Percentiles rank a stretch among this genome's conserved stretches.
Evolutionary conservation across 768 basidiomycete genomes (phyloP).

Genomic region (Leucosporidium creatinivorum): DNA sequence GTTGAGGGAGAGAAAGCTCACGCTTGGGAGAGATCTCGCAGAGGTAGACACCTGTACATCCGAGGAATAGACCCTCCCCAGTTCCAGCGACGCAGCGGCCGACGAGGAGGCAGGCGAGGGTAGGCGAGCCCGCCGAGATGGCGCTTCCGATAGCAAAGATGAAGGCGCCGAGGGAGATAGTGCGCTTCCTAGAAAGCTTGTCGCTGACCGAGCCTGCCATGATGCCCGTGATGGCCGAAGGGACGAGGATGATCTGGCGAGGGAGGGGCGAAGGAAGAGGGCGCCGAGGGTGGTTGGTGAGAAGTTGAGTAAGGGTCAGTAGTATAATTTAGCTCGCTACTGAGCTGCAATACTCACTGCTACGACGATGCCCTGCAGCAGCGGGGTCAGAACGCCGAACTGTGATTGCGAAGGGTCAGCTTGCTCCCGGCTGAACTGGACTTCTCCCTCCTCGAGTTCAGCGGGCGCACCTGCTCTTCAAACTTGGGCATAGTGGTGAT

Average conservation of each 20-base stretch:
- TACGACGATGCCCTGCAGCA: conserved; percentile 46
- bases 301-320: no score
- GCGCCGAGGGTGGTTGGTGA: no score
- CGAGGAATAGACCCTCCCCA: conserved; percentile 1
- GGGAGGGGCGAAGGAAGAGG: no score
- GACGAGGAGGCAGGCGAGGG: conserved; percentile 45
- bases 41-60: neutral
- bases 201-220: conserved; percentile 47
- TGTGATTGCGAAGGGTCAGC: conserved; percentile 10
- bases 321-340: no score
- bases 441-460: no score
- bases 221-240: conserved; percentile 31
- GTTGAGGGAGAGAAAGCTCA: neutral
- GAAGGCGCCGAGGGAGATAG: conserved; percentile 46
- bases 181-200: conserved; percentile 48
- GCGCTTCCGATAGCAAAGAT: conserved; percentile 47
- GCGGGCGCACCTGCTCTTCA: conserved; percentile 9
- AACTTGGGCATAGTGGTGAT: conserved; percentile 51
- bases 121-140: conserved; percentile 27
- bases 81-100: conserved; percentile 48
- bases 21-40: neutral
- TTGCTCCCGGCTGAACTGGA: no score
- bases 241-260: conserved; percentile 28
- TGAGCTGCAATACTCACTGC: neutral
- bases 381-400: conserved; percentile 44